A percentile compares a stretch with the other conserved stretches of the same genome.
These are phyloP conservation scores for Coemansia sp. DNA, from an alignment of 192 early-diverging fungal species.

Conservation along the genomic window DNA sequence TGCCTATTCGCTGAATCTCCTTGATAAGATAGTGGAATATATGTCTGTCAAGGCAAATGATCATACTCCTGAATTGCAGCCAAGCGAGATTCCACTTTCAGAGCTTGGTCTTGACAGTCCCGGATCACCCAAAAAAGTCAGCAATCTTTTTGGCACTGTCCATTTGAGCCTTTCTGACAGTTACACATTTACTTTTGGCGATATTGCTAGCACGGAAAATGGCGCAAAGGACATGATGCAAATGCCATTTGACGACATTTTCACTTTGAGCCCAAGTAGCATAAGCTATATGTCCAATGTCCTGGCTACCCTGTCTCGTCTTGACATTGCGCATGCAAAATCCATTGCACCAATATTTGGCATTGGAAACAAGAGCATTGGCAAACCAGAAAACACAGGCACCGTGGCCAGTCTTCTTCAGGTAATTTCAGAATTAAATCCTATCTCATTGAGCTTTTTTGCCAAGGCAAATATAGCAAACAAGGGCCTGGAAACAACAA, in stretches of 20 bases:
- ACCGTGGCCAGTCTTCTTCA: slow-evolving; percentile 16
- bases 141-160: slow-evolving; percentile 15
- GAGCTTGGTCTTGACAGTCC: slow-evolving; percentile 19
- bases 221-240: slow-evolving; percentile 11
- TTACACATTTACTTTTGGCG: slow-evolving; percentile 10
- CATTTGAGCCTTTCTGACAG: slow-evolving; percentile 17
- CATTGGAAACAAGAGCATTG: slow-evolving; percentile 13
- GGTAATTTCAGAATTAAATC: slow-evolving; percentile 17
- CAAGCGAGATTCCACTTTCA: slow-evolving; percentile 17
- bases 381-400: slow-evolving; percentile 1
- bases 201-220: not conserved
- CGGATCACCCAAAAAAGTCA: slow-evolving; percentile 15
- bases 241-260: slow-evolving; percentile 40
- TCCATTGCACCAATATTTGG: slow-evolving; percentile 37
- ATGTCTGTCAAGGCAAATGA: not conserved
- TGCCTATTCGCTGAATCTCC: slow-evolving; percentile 15
- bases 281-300: slow-evolving; percentile 35
- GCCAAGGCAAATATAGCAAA: slow-evolving; percentile 8
- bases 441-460: slow-evolving; percentile 1
- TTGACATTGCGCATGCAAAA: not conserved
- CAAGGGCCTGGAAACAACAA: not conserved
- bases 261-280: slow-evolving; percentile 19
- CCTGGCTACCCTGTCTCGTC: slow-evolving; percentile 13
- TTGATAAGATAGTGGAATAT: slow-evolving; percentile 16
- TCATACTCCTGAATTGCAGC: not conserved